Evolutionary conservation across 1,139 yeast species (phyloP).

Genomic region (Meyerozyma carpophila): DNA sequence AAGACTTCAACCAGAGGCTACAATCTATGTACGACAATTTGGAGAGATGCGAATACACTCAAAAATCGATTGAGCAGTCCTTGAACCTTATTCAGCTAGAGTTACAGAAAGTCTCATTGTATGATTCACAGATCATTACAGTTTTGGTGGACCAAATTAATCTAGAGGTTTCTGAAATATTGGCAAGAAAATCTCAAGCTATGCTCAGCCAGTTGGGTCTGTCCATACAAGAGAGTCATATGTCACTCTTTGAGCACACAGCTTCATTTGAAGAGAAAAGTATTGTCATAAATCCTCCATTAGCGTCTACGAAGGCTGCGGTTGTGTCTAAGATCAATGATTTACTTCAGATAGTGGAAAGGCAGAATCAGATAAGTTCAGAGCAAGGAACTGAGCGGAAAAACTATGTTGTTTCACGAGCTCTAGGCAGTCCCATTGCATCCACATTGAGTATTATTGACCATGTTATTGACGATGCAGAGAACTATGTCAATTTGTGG

Average conservation of each 20-base stretch:
- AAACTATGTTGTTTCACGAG: not conserved
- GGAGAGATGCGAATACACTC: constrained; percentile 21
- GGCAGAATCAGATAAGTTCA: not conserved
- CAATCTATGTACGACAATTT: constrained; percentile 15
- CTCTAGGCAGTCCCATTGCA: constrained; percentile 1
- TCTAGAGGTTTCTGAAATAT: constrained; percentile 24
- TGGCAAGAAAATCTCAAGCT: constrained; percentile 27
- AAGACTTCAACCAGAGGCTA: constrained; percentile 17
- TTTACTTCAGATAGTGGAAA: constrained; percentile 2
- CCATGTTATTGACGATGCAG: constrained; percentile 18
- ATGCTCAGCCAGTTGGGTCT: constrained; percentile 3
- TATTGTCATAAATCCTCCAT: constrained; percentile 32
- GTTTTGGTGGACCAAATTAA: constrained; percentile 38
- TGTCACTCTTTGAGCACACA: constrained; percentile 19
- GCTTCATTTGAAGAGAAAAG: constrained; percentile 39
- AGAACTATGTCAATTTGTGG: constrained; percentile 47
- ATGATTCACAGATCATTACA: constrained; percentile 34
- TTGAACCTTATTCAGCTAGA: constrained; percentile 34
- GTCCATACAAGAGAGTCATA: not conserved
- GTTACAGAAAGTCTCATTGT: constrained; percentile 36
- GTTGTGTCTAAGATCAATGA: constrained; percentile 16
- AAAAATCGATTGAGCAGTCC: constrained; percentile 9
- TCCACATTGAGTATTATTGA: constrained; percentile 15
- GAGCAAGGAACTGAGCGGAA: not conserved
- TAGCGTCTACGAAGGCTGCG: constrained; percentile 16